phyloP scores from a whole-genome alignment of 768 basidiomycete genomes.

The Dioszegia aurantiaca region DNA sequence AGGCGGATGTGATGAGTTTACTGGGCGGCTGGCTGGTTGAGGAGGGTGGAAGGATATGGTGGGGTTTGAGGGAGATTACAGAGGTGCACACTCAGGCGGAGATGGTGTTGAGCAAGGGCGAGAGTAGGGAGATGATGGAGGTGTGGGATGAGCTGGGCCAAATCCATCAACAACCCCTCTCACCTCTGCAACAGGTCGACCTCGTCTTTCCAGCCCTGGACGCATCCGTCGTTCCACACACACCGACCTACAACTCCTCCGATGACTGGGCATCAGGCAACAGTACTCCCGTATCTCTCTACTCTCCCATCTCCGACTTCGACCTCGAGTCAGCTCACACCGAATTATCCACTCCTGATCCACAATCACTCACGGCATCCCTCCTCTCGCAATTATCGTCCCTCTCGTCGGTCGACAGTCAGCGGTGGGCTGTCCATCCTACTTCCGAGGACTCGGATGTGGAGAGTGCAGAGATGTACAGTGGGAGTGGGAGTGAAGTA shows the following conservation, averaged over 20 bases:
- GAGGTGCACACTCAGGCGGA: background rate
- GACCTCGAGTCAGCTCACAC: slow-evolving; percentile 5
- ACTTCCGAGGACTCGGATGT: slow-evolving; percentile 34
- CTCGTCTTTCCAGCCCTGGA: slow-evolving; percentile 2
- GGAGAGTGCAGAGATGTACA: slow-evolving; percentile 24
- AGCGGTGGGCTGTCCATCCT: slow-evolving; percentile 26
- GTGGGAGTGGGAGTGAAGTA: slow-evolving; percentile 18
- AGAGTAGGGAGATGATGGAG: slow-evolving; percentile 34
- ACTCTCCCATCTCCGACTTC: slow-evolving; percentile 14
- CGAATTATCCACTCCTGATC: background rate
- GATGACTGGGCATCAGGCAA: slow-evolving; percentile 12
- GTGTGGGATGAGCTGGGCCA: slow-evolving; percentile 17
- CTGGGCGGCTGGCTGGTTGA: slow-evolving; percentile 30
- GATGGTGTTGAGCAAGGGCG: slow-evolving; percentile 19
- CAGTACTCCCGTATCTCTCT: slow-evolving; percentile 5
- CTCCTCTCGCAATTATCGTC: slow-evolving; percentile 21
- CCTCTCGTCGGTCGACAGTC: slow-evolving; percentile 3
- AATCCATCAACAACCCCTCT: background rate
- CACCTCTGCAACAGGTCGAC: background rate
- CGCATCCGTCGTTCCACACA: background rate
- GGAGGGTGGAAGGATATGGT: slow-evolving; percentile 11
- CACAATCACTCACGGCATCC: slow-evolving; percentile 20
- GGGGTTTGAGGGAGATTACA: slow-evolving; percentile 9
- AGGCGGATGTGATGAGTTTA: slow-evolving; percentile 23
- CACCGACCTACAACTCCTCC: background rate